Percentiles rank a stretch among this genome's conserved stretches.
Conservation (phyloP, 2,329 filamentous ascomycete species). For the Neophaeococcomyces mojaviensis region DNA sequence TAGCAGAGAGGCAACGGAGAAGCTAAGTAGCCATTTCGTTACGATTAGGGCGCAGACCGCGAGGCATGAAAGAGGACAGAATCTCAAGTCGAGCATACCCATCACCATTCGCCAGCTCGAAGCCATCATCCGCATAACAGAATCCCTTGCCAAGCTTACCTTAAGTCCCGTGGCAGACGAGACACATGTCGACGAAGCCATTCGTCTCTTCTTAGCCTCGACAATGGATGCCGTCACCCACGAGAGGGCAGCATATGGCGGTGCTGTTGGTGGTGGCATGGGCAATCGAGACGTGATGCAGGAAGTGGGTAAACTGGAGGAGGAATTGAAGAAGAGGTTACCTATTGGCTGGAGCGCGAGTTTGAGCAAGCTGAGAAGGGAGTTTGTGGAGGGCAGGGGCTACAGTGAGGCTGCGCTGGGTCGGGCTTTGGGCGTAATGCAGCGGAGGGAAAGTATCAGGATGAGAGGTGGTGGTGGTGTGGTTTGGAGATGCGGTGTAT, state of each 20-base stretch:
- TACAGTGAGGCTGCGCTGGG: slow-evolving; percentile 83
- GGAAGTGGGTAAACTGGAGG: slow-evolving; percentile 77
- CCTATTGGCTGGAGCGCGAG: slow-evolving; percentile 96
- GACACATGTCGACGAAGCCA: slow-evolving; percentile 91
- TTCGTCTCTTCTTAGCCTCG: slow-evolving; percentile 87
- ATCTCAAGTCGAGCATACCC: slow-evolving; percentile 84
- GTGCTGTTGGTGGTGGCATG: slow-evolving; percentile 14
- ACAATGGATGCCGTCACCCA: slow-evolving; percentile 98
- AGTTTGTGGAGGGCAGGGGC: slow-evolving; percentile 86
- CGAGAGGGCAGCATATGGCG: slow-evolving; percentile 57
- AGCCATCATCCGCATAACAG: slow-evolving; percentile 93
- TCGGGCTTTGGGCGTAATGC: slow-evolving; percentile 74
- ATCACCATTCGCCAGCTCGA: slow-evolving; percentile 97
- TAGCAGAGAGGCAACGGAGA: slow-evolving; percentile 84
- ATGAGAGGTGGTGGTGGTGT: slow-evolving; percentile 43
- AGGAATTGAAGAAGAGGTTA: slow-evolving; percentile 76
- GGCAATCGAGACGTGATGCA: slow-evolving; percentile 85
- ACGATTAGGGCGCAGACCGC: slow-evolving; percentile 92
- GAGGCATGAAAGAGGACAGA: slow-evolving; percentile 79
- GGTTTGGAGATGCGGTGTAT: slow-evolving; percentile 42
- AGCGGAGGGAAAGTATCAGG: slow-evolving; percentile 67
- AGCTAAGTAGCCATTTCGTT: slow-evolving; percentile 94
- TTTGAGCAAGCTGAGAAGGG: slow-evolving; percentile 72
- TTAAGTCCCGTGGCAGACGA: slow-evolving; percentile 82
- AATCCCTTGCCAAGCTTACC: slow-evolving; percentile 85